Base-by-base conservation (phyloP, 2,329 filamentous ascomycete species). In the Fusarium sarcochroum region DNA sequence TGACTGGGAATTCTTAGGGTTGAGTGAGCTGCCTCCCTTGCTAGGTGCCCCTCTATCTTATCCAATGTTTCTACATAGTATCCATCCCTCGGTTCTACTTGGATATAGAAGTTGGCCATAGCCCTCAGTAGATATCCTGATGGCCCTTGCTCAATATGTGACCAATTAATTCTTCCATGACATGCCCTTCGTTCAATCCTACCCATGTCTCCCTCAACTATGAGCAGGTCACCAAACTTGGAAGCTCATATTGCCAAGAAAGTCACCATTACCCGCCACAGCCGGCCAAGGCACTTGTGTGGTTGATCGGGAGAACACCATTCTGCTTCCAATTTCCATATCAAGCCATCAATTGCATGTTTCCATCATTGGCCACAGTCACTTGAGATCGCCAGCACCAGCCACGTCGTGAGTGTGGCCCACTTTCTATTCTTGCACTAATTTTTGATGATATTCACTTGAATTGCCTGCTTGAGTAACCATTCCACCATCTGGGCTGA, bases 391-490 rank as follows among this genome's bases (percentile, higher is more conserved):
- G 38, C 54, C 54, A 38, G 42, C 57, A 66, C 53, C 54, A 70
- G 66, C 66, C 70, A 72, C 68, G 57, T 66, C 56, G 44, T 37
- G 42, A 38, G 40, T 34, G 30, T 47, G 55, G 38, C 54, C 70
- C 60, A 68, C 57, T 49, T 70, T 64, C 53, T 60, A 66, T 68
- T 73, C 60, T 62, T 68, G 53, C 34, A 58, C 57, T 41, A 30
- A 37, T 25, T 23, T 35, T 25, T 25, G 34, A 30, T 17, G 63
- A 66, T 65, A 9, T 65, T 66, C 61, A 44, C 55, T 51, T 9
- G 15, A 35, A 15, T 52, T 65, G 40, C 60, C 59, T 41, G 34
- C 52, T 59, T 54, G 38, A 59, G 53, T 27, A 45, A 25, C 32
- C 32, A 25, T 63, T 32, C 37, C 35, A 66, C 37, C 32, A 45